These are phyloP conservation scores for Stephanodiscus minutulus DNA, from an alignment of 108 stramenopile species.

Conservation along the genomic window DNA sequence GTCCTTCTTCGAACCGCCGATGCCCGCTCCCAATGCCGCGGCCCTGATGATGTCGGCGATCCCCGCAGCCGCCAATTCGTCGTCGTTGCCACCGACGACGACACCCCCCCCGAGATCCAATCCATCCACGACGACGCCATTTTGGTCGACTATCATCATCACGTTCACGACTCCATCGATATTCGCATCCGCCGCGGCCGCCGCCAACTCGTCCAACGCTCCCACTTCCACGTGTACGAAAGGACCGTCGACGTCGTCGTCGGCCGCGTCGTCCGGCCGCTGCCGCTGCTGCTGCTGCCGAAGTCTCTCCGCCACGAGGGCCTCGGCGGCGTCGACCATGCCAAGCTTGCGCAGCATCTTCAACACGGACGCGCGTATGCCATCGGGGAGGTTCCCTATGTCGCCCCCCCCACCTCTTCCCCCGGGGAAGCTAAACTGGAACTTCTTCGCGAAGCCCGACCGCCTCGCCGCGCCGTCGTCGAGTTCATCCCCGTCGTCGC, in stretches of 20 bases:
- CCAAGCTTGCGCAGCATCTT: slow-evolving; percentile 23
- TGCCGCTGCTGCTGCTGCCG: slow-evolving; percentile 27
- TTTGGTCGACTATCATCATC: slow-evolving; percentile 19
- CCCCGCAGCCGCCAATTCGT: slow-evolving; percentile 1
- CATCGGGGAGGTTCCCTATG: slow-evolving; percentile 1
- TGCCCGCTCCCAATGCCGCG: slow-evolving; percentile 36
- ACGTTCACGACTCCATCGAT: not conserved
- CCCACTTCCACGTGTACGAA: not conserved
- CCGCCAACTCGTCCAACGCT: not conserved
- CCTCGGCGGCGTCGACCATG: slow-evolving; percentile 18
- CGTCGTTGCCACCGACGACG: slow-evolving; percentile 11
- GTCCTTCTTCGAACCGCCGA: slow-evolving; percentile 11
- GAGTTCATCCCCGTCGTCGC: slow-evolving; percentile 18
- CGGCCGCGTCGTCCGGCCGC: slow-evolving; percentile 2
- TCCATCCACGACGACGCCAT: slow-evolving; percentile 14
- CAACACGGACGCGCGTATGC: slow-evolving; percentile 14
- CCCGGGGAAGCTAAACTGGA: slow-evolving; percentile 7
- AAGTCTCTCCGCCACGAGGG: not conserved
- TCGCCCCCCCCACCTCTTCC: not conserved
- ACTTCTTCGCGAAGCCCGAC: not conserved
- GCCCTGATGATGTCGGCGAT: slow-evolving; percentile 25
- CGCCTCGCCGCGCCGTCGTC: slow-evolving; percentile 14
- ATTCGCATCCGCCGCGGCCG: slow-evolving; percentile 5
- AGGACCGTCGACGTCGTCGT: not conserved
- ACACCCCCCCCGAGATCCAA: not conserved